These are phyloP conservation scores for Lobosporangium transversale DNA, from an alignment of 192 early-diverging fungal species.

Conservation along the genomic window DNA sequence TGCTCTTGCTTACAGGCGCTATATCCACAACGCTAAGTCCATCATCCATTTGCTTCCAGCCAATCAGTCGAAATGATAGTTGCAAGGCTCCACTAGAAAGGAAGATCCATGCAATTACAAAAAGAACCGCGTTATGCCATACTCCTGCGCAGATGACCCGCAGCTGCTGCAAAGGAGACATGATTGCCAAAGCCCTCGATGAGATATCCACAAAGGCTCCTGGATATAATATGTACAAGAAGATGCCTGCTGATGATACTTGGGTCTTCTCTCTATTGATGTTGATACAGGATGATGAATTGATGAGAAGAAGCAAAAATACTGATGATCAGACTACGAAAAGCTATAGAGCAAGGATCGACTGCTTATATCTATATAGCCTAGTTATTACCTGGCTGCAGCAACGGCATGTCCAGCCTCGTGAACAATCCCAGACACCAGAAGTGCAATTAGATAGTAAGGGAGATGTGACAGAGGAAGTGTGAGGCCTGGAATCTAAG, in stretches of 20 bases:
- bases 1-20: conserved; percentile 32
- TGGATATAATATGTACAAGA: conserved; percentile 75
- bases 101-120: conserved; percentile 45
- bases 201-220: conserved; percentile 81
- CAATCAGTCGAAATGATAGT: conserved; percentile 48
- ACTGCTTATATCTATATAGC: too few species aligned
- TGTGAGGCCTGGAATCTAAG: conserved; percentile 81
- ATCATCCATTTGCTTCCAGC: conserved; percentile 63
- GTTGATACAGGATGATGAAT: too few species aligned
- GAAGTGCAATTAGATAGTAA: conserved; percentile 72
- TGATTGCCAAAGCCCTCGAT: conserved; percentile 48
- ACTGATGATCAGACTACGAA: too few species aligned
- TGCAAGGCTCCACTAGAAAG: conserved; percentile 59
- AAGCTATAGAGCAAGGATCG: too few species aligned
- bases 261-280: conserved; percentile 70
- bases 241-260: conserved; percentile 70
- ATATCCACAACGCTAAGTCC: conserved; percentile 71
- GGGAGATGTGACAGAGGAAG: conserved; percentile 71
- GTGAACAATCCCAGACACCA: conserved; percentile 73
- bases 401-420: conserved; percentile 82
- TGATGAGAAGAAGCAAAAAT: too few species aligned
- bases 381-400: conserved; percentile 69
- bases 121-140: conserved; percentile 75
- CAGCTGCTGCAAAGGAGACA: conserved; percentile 60
- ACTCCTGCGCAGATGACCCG: conserved; percentile 79